Base-by-base conservation (phyloP, 257 asterid genomes). In the Penstemon davidsonii region DNA sequence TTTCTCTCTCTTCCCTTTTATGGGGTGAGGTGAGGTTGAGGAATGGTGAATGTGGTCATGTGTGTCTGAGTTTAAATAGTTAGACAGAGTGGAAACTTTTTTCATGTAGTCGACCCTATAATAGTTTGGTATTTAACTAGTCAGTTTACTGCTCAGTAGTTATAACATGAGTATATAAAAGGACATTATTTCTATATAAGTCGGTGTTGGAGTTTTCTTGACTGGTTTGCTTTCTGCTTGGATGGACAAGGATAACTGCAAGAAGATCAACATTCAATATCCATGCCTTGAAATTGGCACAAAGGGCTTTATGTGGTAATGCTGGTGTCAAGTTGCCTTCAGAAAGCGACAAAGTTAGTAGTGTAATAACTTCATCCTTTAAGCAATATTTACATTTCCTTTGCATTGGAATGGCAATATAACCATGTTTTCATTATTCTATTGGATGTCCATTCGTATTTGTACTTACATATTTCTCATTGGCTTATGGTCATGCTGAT, bases 261-360 rank as follows among this genome's bases (percentile, higher is more conserved):
- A 80, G 78, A 75, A 78, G 82, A 74, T 62, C 78, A 83, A 73
- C 54, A 10, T 11, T 41, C 52, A 67, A 69, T 67, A 59, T 68
- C 44, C 72, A 38, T 55, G 75, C 69, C 60, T 66, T 80, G 74
- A 85, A 76, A 68, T 80, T 57, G 73, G 75, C 76, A 11, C 75
- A 50, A 65, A 85, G 91, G 80, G 64, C 81, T 59, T 73, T 90
- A 39, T 81, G 87, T 50, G 75, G 78, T 64, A 73, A 66, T 64
- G 75, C 88, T 55, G 80, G 82, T 52, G 81, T 62, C 55, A 73
- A 71, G 73, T 67, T 67, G 54, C 77, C 84, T 41, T 76, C 80
- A 41, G 63, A 52, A 47, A 62, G 46, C 33, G 71, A 71, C 56
- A 82, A 76, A 71, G 88, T 86, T 67, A 69, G 79, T 74, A 40